Evolutionary conservation across 129 eudicot genomes (phyloP).

Genomic region (Saposhnikovia divaricata): DNA sequence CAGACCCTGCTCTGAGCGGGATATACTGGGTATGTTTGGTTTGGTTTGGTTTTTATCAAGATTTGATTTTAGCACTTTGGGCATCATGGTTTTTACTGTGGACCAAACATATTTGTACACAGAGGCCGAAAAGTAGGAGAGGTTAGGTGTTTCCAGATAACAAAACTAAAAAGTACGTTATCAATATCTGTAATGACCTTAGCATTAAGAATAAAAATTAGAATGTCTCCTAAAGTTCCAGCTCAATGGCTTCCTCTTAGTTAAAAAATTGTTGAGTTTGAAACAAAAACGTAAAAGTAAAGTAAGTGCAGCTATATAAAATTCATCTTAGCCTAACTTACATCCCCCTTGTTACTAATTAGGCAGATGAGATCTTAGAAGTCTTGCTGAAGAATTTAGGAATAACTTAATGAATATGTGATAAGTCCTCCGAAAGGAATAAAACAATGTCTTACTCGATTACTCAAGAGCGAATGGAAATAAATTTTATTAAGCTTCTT

Average conservation of each 20-base stretch:
- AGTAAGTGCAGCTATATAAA: neutral
- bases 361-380: neutral
- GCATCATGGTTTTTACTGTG: neutral
- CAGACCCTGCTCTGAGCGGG: too few relatives aligned
- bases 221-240: neutral
- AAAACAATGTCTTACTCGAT: neutral
- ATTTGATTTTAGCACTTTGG: neutral
- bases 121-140: neutral
- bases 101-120: neutral
- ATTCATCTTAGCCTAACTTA: neutral
- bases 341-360: conserved; percentile 1
- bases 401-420: neutral
- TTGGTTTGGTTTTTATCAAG: too few relatives aligned
- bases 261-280: neutral
- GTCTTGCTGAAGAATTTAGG: neutral
- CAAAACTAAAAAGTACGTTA: neutral
- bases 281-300: neutral
- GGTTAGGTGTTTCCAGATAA: neutral
- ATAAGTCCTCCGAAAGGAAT: neutral
- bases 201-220: neutral
- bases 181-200: neutral
- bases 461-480: neutral
- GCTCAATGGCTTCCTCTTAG: neutral
- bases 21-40: too few relatives aligned
- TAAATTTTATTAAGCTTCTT: neutral